Conservation (phyloP, 257 asterid species). For the Nicotiana undulata region DNA sequence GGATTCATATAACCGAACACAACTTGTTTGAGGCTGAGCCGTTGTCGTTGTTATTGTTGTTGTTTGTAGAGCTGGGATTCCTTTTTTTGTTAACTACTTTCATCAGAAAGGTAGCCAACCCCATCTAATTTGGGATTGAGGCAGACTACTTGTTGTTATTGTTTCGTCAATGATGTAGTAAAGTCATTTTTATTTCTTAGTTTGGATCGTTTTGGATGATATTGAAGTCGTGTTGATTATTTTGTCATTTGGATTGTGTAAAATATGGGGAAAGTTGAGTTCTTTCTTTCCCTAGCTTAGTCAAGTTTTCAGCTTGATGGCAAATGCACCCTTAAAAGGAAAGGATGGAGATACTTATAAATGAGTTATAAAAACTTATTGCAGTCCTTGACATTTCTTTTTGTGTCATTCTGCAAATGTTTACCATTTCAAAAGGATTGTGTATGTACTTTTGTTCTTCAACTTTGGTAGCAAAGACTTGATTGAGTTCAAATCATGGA, state of each 20-base stretch:
- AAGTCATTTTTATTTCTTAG: background rate
- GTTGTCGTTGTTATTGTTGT: too few species aligned
- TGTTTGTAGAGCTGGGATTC: background rate
- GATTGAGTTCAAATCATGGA: background rate
- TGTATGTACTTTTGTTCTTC: background rate
- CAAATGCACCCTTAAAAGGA: background rate
- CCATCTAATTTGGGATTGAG: background rate
- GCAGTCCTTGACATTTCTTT: background rate
- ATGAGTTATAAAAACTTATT: background rate
- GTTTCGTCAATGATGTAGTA: background rate
- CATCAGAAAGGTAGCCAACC: background rate
- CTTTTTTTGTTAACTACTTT: background rate
- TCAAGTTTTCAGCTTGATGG: background rate
- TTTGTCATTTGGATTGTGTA: background rate
- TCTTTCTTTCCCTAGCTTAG: background rate
- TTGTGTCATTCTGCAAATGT: background rate
- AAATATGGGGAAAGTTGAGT: background rate
- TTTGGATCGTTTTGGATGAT: background rate
- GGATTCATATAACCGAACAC: too few species aligned
- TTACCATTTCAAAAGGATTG: background rate
- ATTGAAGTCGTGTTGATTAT: background rate
- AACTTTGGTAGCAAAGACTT: background rate
- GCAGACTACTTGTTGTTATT: background rate
- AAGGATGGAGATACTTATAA: background rate
- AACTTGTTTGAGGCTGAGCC: too few species aligned